phyloP scores from a whole-genome alignment of 257 asterid species.

The Hygrophila difformis region DNA sequence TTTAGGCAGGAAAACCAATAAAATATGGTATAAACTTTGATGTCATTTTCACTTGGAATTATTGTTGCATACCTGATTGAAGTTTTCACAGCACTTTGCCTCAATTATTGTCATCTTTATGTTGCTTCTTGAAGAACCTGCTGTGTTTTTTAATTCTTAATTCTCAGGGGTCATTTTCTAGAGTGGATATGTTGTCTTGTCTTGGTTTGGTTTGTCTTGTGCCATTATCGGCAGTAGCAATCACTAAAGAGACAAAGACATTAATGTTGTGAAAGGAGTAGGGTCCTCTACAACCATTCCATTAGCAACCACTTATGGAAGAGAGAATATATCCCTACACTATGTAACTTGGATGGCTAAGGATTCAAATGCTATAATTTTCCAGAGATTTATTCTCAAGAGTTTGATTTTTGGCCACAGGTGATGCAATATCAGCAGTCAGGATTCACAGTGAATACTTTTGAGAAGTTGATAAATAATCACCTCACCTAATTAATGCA shows the following conservation, averaged over 20 bases:
- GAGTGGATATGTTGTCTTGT: conserved; percentile 12
- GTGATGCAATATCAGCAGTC: too few relatives aligned
- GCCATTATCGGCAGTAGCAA: not conserved
- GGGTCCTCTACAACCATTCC: conserved; percentile 14
- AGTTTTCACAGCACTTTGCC: conserved; percentile 1
- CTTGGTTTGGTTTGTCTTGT: conserved; percentile 1
- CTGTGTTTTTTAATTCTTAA: not conserved
- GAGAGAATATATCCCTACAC: too few relatives aligned
- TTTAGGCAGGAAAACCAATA: too few relatives aligned
- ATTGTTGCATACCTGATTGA: not conserved
- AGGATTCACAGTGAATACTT: too few relatives aligned
- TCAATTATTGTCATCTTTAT: conserved; percentile 8
- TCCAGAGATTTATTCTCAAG: too few relatives aligned
- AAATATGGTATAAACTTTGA: too few relatives aligned
- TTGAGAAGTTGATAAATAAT: too few relatives aligned
- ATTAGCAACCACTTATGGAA: conserved; percentile 10
- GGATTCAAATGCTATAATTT: too few relatives aligned
- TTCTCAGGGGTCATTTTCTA: conserved; percentile 6
- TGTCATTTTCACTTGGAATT: too few relatives aligned
- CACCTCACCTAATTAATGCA: too few relatives aligned
- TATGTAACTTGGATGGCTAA: too few relatives aligned
- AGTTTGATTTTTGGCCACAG: too few relatives aligned
- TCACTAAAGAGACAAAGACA: conserved; percentile 7
- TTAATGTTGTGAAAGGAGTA: conserved; percentile 4
- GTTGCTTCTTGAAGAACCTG: conserved; percentile 3